Conservation (phyloP, 495 filamentous ascomycete species). For the Elaphomyces granulatus region DNA sequence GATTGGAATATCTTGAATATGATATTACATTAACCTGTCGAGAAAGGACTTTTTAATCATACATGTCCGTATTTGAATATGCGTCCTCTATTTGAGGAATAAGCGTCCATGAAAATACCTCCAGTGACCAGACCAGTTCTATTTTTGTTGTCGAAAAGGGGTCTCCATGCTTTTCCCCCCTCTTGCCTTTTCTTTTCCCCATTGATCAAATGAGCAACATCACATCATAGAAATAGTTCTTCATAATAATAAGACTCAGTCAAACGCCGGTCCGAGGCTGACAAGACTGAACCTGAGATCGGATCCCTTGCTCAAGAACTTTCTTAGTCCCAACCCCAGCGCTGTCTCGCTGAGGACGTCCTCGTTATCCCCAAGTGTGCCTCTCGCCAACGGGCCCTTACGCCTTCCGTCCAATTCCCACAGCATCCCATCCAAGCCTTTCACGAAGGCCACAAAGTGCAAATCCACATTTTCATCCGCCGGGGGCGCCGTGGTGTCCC, state of each 20-base stretch:
- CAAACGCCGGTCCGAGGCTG: slow-evolving; percentile 50
- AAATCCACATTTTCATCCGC: slow-evolving; percentile 55
- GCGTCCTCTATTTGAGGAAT: no score
- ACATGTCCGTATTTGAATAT: no score
- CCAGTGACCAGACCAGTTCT: no score
- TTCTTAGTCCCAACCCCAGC: slow-evolving; percentile 40
- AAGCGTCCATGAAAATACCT: no score
- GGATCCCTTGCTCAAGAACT: slow-evolving; percentile 47
- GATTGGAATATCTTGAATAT: no score
- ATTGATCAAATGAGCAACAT: no score
- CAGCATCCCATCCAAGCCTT: slow-evolving; percentile 49
- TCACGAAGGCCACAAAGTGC: slow-evolving; percentile 82
- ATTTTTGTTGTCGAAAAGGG: no score
- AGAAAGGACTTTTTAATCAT: no score
- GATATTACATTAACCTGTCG: no score
- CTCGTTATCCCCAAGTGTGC: slow-evolving; percentile 37
- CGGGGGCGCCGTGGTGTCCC: slow-evolving; percentile 57
- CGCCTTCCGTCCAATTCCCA: slow-evolving; percentile 79
- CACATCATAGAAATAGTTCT: not conserved
- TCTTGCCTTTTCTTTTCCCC: no score
- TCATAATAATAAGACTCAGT: slow-evolving; percentile 22
- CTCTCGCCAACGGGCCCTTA: slow-evolving; percentile 54
- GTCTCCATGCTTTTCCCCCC: no score
- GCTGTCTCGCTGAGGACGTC: slow-evolving; percentile 57
- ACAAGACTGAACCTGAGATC: slow-evolving; percentile 68